Base-by-base conservation (phyloP, 2,329 filamentous ascomycete genomes). In the Colletotrichum sp. region DNA sequence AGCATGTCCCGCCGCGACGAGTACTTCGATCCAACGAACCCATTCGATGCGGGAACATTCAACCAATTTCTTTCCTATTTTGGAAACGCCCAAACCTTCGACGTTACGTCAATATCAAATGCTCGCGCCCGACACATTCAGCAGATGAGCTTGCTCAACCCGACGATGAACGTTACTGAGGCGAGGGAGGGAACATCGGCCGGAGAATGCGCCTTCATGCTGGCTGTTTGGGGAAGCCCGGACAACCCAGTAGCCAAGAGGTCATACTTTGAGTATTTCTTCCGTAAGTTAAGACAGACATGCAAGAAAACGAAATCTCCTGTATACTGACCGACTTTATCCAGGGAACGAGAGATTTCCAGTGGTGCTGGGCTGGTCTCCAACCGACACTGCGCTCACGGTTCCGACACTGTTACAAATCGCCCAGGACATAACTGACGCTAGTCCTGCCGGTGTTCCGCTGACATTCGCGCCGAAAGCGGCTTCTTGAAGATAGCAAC, bases 31-130 rank as follows among this genome's bases (percentile, higher is more conserved):
- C 87, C 88, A 79, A 88, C 88, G 78, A 85, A 89, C 78, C 72
- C 86, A 71, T 91, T 92, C 83, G 90, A 91, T 80, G 81, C 87
- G 63, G 86, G 84, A 4, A 80, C 90, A 74, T 92, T 91, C 80
- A 85, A 88, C 66, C 80, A 85, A 63, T 87, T 86, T 1, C 82
- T 79, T 32, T 74, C 78, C 5, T 91, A 87, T 80, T 92, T 75
- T 18, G 68, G 88, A 86, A 87, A 84, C 0, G 82, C 74, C 0
- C 79, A 84, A 5, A 81, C 82, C 12, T 79, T 91, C 32, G 81
- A 84, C 30, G 80, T 85, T 1, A 69, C 85, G 5, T 85, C 85
- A 80, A 80, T 88, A 3, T 88, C 89, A 71, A 87, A 88, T 71
- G 72, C 68, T 13, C 68, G 68, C 83, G 85, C 77, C 87, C 88